Evolutionary conservation across 768 basidiomycete genomes (phyloP), one percentile per base, ranked within the genome.

Genomic region (Tephrocybe sp.): DNA sequence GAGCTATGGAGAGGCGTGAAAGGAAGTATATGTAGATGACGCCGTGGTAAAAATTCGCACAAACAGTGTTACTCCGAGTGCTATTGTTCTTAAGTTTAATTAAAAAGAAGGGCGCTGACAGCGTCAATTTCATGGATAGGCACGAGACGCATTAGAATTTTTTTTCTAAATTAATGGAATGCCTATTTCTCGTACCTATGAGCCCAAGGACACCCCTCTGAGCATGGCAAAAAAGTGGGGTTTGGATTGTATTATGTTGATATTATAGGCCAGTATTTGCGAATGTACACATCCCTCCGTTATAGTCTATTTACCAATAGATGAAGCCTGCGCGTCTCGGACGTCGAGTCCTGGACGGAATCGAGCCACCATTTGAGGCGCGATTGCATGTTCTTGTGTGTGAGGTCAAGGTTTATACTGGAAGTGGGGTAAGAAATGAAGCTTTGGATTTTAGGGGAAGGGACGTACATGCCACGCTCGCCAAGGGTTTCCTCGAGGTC

Each of bases 401-500:
- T 64, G 7, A 75, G 59, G 5, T 60, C 69, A 9, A 69, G 69
- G 9, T 74, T 72, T 21, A 74, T 60, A 19, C 73, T 77, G 47
- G 35, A 27, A 34, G 47, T 9, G 28, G 19, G 6, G 21, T 25
- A 27, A 27, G 28, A 27, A 28, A 41, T n/a, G 19, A 42, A 28
- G 30, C 36, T 5, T 8, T 12, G 18, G 38, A 41, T 34, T 40
- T 34, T 38, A 50, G 31, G 19, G 30, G 22, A 45, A 4, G 25
- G 40, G 49, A 75, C 87, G 62, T 62, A 92, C 90, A 91, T 75
- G 59, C 87, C 91, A 51, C 91, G 83, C 64, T 91, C 89, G 51
- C 78, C 71, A 12, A 92, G 72, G 3, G 87, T 85, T 47, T 87
- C 79, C 24, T 74, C 69, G 5, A 91, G 69, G 54, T 86, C 86